These are phyloP conservation scores for Metschnikowia santaceciliae DNA, from an alignment of 805 yeast species.

Conservation along the genomic window DNA sequence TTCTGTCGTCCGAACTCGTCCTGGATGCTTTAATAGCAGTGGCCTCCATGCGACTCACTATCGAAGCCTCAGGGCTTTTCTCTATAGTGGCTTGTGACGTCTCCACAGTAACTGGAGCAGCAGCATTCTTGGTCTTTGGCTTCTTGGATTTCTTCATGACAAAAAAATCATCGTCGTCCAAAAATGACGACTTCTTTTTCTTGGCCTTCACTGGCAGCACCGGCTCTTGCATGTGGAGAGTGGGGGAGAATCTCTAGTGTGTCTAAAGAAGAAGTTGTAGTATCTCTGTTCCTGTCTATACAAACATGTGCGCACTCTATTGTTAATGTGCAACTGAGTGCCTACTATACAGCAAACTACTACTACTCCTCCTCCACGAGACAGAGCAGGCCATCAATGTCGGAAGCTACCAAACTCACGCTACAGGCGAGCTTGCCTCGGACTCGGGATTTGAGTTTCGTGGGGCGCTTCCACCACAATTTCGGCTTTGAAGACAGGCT, in stretches of 20 bases:
- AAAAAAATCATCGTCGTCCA: slow-evolving; percentile 30
- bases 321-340: not conserved
- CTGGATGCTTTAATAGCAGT: not conserved
- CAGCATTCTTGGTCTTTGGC: slow-evolving; percentile 3
- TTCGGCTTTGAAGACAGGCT: slow-evolving; percentile 50
- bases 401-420: slow-evolving; percentile 12
- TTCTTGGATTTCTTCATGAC: slow-evolving; percentile 19
- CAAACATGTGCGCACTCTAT: not conserved
- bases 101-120: not conserved
- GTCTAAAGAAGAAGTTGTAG: not conserved
- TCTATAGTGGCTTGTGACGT: not conserved
- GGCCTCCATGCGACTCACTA: not conserved
- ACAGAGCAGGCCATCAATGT: slow-evolving; percentile 3
- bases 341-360: not conserved
- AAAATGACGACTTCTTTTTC: slow-evolving; percentile 12
- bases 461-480: slow-evolving; percentile 28
- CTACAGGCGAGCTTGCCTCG: slow-evolving; percentile 15
- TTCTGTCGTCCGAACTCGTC: not conserved
- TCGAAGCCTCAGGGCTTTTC: no score
- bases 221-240: not conserved
- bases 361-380: no score
- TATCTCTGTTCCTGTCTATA: not conserved
- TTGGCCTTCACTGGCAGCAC: slow-evolving; percentile 4
- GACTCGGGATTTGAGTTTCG: slow-evolving; percentile 17
- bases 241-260: not conserved